Evolutionary conservation across 495 filamentous ascomycete genomes (phyloP).

Genomic region (Neurospora sp.): DNA sequence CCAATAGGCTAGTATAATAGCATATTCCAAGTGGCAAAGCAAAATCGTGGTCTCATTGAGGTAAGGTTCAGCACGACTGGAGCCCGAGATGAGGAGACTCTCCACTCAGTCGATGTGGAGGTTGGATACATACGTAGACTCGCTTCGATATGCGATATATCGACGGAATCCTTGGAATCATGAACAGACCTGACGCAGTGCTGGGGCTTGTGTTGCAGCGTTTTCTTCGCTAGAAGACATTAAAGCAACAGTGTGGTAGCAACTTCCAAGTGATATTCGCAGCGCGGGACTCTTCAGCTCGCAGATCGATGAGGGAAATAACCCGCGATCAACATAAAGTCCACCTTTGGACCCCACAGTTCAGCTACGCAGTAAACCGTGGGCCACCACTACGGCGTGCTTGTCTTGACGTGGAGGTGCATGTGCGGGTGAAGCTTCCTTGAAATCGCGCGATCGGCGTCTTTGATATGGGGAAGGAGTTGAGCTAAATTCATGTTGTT

Average conservation of each 20-base stretch:
- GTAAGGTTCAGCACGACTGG: neutral
- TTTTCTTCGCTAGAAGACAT: neutral
- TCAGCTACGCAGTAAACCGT: neutral
- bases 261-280: neutral
- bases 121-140: too few species aligned
- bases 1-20: neutral
- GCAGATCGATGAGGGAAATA: neutral
- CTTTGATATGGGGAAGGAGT: neutral
- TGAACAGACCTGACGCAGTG: neutral
- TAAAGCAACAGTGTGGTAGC: neutral
- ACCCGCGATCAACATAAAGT: neutral
- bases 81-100: neutral
- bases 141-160: too few species aligned
- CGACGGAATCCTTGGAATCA: neutral
- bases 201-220: neutral
- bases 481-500: neutral
- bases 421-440: neutral
- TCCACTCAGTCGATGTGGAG: neutral
- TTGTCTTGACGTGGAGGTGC: neutral
- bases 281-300: neutral
- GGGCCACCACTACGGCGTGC: neutral
- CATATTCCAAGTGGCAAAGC: neutral
- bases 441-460: neutral
- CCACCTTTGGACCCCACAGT: neutral
- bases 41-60: neutral